Conservation (phyloP, 768 basidiomycete genomes). For the Austroboletus festivus region DNA sequence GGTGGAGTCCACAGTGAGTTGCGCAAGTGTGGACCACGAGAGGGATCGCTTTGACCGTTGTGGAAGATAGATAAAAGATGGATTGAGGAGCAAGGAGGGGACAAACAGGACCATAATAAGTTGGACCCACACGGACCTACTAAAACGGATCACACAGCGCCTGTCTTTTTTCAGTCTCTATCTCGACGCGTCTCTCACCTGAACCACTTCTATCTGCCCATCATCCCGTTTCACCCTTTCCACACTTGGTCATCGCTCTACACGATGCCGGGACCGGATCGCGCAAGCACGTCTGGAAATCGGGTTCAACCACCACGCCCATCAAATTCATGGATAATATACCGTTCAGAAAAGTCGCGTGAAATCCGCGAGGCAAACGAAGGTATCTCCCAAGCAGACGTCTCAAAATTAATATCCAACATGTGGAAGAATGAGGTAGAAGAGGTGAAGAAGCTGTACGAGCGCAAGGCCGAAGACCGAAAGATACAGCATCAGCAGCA, state of each 20-base stretch:
- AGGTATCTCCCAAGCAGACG: conserved; percentile 51
- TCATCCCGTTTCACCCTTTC: conserved; percentile 3
- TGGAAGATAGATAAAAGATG: conserved; percentile 12
- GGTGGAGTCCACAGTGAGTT: not conserved
- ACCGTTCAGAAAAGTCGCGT: conserved; percentile 57
- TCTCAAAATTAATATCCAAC: conserved; percentile 59
- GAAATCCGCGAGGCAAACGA: conserved; percentile 23
- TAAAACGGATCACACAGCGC: conserved; percentile 25
- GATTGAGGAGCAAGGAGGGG: conserved; percentile 2
- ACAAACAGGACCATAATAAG: conserved; percentile 33
- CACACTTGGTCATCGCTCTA: conserved; percentile 9
- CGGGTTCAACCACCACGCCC: conserved; percentile 52
- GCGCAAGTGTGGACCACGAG: conserved; percentile 16
- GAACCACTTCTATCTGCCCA: conserved; percentile 18
- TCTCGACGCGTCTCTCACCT: conserved; percentile 27
- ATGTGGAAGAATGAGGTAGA: conserved; percentile 62
- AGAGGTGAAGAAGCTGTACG: conserved; percentile 47
- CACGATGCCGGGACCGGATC: conserved; percentile 22
- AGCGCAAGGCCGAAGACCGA: conserved; percentile 48
- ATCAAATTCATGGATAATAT: conserved; percentile 82
- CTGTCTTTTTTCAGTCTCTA: conserved; percentile 24
- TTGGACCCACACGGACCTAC: conserved; percentile 36
- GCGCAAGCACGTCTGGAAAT: not conserved
- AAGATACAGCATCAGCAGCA: conserved; percentile 49
- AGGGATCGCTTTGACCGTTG: conserved; percentile 10